Evolutionary conservation across 1,284 basidiomycete species (phyloP).

Genomic region (Trichosporon inkin): DNA sequence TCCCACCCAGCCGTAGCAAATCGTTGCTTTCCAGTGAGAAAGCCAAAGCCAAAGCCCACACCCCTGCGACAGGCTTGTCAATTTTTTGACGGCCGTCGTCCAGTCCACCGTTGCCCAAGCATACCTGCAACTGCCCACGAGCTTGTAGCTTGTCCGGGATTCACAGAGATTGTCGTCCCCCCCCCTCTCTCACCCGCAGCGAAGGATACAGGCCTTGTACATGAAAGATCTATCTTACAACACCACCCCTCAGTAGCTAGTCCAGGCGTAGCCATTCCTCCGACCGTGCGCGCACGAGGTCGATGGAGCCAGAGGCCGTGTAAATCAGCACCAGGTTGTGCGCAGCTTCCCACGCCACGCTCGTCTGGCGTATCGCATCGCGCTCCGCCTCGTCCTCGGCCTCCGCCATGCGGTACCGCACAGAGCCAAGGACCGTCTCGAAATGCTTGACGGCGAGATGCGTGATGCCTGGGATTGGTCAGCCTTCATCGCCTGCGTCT

Average conservation of each 20-base stretch:
- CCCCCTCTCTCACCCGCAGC: no score
- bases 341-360: conserved; percentile 64
- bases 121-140: no score
- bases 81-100: no score
- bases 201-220: no score
- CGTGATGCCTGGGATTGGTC: conserved; percentile 59
- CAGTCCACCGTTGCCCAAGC: no score
- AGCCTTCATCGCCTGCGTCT: neutral
- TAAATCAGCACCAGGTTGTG: conserved; percentile 84
- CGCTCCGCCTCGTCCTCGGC: conserved; percentile 20
- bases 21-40: no score
- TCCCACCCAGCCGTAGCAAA: no score
- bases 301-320: conserved; percentile 66
- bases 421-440: conserved; percentile 64
- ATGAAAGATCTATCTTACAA: neutral
- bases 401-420: conserved; percentile 52
- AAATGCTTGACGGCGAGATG: conserved; percentile 80
- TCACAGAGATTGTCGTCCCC: no score
- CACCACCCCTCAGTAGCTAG: neutral
- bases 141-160: no score
- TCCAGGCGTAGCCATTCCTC: conserved; percentile 42
- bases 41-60: no score
- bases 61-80: no score
- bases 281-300: conserved; percentile 53
- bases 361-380: conserved; percentile 50